Conservation (phyloP, 176 grass and related monocot species). For the Cocos nucifera region DNA sequence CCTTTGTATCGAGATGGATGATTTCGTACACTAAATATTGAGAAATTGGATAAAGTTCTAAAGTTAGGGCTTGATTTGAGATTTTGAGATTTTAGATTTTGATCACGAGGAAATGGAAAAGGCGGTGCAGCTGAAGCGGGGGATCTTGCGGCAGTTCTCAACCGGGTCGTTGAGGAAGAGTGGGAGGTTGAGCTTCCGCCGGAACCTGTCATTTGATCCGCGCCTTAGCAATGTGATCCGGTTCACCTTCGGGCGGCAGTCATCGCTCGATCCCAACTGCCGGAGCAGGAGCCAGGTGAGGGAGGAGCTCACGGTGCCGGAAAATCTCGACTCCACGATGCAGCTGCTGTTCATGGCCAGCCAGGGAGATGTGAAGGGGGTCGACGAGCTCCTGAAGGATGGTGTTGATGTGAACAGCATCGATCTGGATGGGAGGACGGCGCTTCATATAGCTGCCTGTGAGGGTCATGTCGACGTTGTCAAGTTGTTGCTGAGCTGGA, state of each 20-base stretch:
- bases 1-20: too few relatives aligned
- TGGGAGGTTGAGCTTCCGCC: conserved; percentile 39
- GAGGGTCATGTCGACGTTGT: conserved; percentile 63
- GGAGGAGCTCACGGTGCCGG: conserved; percentile 66
- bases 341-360: conserved; percentile 86
- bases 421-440: conserved; percentile 91
- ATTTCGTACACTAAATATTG: too few relatives aligned
- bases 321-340: conserved; percentile 81
- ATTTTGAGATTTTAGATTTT: too few relatives aligned
- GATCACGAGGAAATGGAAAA: conserved; percentile 25
- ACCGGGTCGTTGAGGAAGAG: conserved; percentile 46
- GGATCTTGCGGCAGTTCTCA: conserved; percentile 69
- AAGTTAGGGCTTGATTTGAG: too few relatives aligned
- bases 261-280: conserved; percentile 79
- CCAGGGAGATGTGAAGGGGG: conserved; percentile 57
- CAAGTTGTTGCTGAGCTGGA: conserved; percentile 61
- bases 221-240: conserved; percentile 31
- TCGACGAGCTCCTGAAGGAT: conserved; percentile 43
- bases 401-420: conserved; percentile 97
- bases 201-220: conserved; percentile 57
- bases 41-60: too few relatives aligned
- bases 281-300: conserved; percentile 24
- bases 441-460: conserved; percentile 81
- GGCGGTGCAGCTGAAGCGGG: conserved; percentile 21
- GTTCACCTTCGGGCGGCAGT: conserved; percentile 79